A percentile compares a stretch with the other conserved stretches of the same genome.
phyloP scores from a whole-genome alignment of 73 alveolate genomes.

The Tetrahymena malaccensis region DNA sequence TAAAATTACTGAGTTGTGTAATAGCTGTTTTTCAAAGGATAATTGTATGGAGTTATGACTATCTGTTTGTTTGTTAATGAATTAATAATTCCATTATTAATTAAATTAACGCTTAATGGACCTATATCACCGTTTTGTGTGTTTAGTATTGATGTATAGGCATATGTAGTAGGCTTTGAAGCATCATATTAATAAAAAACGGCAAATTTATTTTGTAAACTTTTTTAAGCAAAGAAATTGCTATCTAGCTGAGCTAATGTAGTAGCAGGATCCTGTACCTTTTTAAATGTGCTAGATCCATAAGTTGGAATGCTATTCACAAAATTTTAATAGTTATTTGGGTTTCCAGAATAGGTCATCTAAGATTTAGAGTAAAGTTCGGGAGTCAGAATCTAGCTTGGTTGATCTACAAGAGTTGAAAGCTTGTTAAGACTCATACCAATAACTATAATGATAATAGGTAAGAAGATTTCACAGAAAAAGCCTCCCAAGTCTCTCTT shows the following conservation, averaged over 20 bases:
- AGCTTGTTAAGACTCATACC: constrained; percentile 56
- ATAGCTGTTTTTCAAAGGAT: background rate
- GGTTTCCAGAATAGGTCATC: background rate
- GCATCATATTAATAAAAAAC: background rate
- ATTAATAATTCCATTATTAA: background rate
- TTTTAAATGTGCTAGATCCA: background rate
- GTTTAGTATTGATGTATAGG: background rate
- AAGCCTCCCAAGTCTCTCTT: constrained; percentile 74
- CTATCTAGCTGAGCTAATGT: background rate
- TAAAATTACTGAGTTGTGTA: background rate
- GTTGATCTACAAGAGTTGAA: background rate
- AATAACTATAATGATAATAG: constrained; percentile 60
- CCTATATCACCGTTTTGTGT: background rate
- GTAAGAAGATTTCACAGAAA: constrained; percentile 70
- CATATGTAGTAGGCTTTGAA: background rate
- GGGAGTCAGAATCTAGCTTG: background rate
- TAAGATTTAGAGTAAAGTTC: background rate
- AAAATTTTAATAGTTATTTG: background rate
- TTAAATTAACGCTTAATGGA: background rate
- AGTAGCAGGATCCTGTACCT: background rate
- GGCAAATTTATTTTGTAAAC: background rate
- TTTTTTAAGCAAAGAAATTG: background rate
- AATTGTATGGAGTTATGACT: background rate
- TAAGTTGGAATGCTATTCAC: background rate
- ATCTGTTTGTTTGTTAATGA: background rate